phyloP scores from a whole-genome alignment of 441 rosid genomes.

The Francoa sonchifolia region DNA sequence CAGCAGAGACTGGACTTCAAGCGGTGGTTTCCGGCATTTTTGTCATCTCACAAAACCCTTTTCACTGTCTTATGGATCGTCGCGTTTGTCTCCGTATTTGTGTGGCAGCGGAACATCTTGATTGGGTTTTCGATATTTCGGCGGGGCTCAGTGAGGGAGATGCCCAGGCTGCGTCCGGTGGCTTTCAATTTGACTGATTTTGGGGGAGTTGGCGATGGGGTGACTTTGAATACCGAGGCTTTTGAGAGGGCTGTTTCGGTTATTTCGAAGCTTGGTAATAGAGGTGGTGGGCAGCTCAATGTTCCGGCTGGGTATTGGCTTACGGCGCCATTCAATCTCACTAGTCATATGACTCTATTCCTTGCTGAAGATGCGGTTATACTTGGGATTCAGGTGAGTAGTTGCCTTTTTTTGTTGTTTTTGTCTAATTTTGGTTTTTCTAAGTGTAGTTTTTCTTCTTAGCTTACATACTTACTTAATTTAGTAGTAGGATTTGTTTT shows the following conservation, averaged over 20 bases:
- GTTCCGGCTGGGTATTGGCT: conserved; percentile 89
- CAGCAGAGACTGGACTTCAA: conserved; percentile 37
- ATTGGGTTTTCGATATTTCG: conserved; percentile 29
- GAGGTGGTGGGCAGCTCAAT: conserved; percentile 83
- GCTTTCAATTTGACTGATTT: conserved; percentile 78
- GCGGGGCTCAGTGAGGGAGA: conserved; percentile 26
- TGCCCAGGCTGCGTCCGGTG: conserved; percentile 44
- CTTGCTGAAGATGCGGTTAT: conserved; percentile 78
- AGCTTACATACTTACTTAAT: neutral
- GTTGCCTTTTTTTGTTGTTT: no score
- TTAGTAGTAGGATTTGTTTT: neutral
- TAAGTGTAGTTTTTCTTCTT: neutral
- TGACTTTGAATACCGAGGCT: conserved; percentile 66
- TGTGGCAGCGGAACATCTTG: conserved; percentile 58
- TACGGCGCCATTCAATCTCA: conserved; percentile 89
- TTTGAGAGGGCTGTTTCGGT: conserved; percentile 70
- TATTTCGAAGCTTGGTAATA: conserved; percentile 59
- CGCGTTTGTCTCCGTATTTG: conserved; percentile 58
- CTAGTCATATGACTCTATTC: conserved; percentile 86
- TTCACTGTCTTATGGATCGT: conserved; percentile 69
- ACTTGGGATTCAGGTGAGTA: conserved; percentile 63
- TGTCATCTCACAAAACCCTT: conserved; percentile 63
- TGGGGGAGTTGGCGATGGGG: conserved; percentile 86
- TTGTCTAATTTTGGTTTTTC: neutral
- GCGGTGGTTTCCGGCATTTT: conserved; percentile 44